phyloP scores from a whole-genome alignment of 2,329 filamentous ascomycete genomes.

The Aspergillus sp. region DNA sequence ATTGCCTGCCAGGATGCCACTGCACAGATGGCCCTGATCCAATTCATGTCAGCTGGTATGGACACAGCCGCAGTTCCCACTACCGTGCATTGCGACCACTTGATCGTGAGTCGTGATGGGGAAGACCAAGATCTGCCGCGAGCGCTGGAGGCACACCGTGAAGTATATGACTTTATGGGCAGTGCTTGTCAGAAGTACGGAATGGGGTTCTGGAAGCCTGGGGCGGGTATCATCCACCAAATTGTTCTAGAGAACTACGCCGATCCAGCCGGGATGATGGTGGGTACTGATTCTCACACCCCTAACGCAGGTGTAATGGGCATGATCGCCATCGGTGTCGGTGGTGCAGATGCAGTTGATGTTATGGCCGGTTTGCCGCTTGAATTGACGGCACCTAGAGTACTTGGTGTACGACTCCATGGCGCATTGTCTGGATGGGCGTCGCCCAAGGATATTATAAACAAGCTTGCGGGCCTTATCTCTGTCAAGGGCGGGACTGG shows the following conservation, averaged over 20 bases:
- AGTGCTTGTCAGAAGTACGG: conserved; percentile 88
- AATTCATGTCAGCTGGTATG: conserved; percentile 99
- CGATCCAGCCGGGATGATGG: conserved; percentile 96
- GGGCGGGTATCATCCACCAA: conserved; percentile 99
- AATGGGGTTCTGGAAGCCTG: conserved; percentile 99
- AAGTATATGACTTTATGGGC: conserved; percentile 92
- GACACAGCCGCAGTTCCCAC: conserved; percentile 88
- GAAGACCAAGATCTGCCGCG: conserved; percentile 90
- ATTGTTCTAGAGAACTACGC: conserved; percentile 98
- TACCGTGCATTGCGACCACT: conserved; percentile 97
- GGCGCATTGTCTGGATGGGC: conserved; percentile 89
- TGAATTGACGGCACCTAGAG: conserved; percentile 97
- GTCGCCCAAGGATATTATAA: conserved; percentile 91
- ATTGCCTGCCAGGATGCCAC: conserved; percentile 99
- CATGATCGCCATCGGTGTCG: conserved; percentile 92
- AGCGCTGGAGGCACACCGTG: conserved; percentile 93
- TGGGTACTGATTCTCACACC: conserved; percentile 97
- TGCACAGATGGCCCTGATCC: conserved; percentile 98
- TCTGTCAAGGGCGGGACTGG: conserved; percentile 98
- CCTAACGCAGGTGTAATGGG: conserved; percentile 95
- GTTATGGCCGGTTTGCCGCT: conserved; percentile 97
- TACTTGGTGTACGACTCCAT: conserved; percentile 94
- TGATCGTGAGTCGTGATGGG: conserved; percentile 96
- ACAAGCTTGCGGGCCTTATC: conserved; percentile 94
- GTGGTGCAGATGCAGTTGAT: conserved; percentile 97